Evolutionary conservation across 495 filamentous ascomycete species (phyloP).

Genomic region (Hypoxylon fuscum): DNA sequence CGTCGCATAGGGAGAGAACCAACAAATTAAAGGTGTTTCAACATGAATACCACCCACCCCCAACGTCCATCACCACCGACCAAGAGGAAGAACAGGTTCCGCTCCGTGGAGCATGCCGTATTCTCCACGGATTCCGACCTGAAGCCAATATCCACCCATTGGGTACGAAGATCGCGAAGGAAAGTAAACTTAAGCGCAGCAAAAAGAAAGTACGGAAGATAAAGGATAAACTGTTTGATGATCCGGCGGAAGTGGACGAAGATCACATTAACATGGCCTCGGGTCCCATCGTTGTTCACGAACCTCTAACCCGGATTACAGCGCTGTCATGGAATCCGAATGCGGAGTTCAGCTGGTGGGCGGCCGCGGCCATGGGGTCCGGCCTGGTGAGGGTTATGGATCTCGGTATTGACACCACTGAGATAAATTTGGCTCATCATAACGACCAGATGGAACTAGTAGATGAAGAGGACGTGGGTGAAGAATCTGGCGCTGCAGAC

Average conservation of each 20-base stretch:
- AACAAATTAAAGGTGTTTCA: slow-evolving; percentile 57
- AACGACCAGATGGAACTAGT: background rate
- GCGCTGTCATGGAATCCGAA: slow-evolving; percentile 59
- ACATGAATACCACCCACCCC: slow-evolving; percentile 52
- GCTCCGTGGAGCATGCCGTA: slow-evolving; percentile 70
- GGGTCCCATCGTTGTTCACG: slow-evolving; percentile 52
- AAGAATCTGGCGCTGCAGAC: background rate
- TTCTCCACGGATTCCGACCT: slow-evolving; percentile 54
- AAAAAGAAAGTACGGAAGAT: slow-evolving; percentile 59
- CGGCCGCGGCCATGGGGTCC: slow-evolving; percentile 60
- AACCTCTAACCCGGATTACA: slow-evolving; percentile 56
- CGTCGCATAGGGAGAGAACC: slow-evolving; percentile 53
- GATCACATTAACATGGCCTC: slow-evolving; percentile 45
- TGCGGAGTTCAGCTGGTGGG: slow-evolving; percentile 59
- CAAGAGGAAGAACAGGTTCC: slow-evolving; percentile 46
- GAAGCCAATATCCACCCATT: slow-evolving; percentile 72
- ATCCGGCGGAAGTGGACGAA: slow-evolving; percentile 14
- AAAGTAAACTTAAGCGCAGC: slow-evolving; percentile 43
- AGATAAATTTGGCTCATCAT: slow-evolving; percentile 3
- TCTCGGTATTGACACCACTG: slow-evolving; percentile 46
- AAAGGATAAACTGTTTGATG: slow-evolving; percentile 35
- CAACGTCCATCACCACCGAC: slow-evolving; percentile 6
- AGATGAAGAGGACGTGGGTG: slow-evolving; percentile 4
- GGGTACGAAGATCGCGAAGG: slow-evolving; percentile 68
- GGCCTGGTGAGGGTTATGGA: slow-evolving; percentile 59